Evolutionary conservation across 164 flowering plant species (phyloP).

Genomic region (Nymphaea colorata): DNA sequence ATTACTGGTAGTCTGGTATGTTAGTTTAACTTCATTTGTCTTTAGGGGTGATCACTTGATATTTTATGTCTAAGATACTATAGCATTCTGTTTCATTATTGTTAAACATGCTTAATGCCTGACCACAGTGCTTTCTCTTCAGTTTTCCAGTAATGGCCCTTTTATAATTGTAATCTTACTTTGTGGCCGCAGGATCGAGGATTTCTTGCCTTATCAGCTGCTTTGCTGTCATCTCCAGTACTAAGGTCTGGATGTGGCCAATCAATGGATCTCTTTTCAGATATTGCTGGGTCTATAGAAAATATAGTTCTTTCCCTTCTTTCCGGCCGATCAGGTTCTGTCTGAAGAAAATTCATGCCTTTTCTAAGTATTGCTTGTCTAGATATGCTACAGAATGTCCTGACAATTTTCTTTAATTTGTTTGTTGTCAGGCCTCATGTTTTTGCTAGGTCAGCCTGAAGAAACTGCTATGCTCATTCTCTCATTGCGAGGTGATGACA

Average conservation of each 20-base stretch:
- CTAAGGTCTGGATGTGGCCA: constrained; percentile 50
- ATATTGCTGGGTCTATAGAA: constrained; percentile 53
- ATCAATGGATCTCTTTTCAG: constrained; percentile 40
- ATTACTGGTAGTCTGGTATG: too few species aligned
- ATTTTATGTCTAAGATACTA: too few species aligned
- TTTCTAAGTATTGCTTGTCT: not conserved
- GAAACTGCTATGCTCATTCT: constrained; percentile 45
- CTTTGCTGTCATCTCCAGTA: constrained; percentile 61
- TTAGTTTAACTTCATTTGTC: too few species aligned
- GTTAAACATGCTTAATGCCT: too few species aligned
- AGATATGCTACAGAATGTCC: not conserved
- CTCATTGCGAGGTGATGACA: constrained; percentile 51
- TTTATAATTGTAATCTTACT: not conserved
- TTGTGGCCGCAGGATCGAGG: constrained; percentile 73
- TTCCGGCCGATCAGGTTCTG: constrained; percentile 76
- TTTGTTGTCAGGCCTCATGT: constrained; percentile 51
- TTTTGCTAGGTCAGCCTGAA: constrained; percentile 67
- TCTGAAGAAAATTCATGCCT: not conserved
- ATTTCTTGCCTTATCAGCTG: constrained; percentile 85
- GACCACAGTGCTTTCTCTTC: not conserved
- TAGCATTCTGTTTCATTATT: too few species aligned
- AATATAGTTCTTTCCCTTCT: constrained; percentile 69
- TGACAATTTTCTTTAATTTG: not conserved
- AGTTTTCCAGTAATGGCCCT: not conserved
- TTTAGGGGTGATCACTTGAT: not conserved